A percentile compares a stretch with the other conserved stretches of the same genome.
These are phyloP conservation scores for Crotalaria pallida DNA, from an alignment of 306 rosid species.

Conservation along the genomic window DNA sequence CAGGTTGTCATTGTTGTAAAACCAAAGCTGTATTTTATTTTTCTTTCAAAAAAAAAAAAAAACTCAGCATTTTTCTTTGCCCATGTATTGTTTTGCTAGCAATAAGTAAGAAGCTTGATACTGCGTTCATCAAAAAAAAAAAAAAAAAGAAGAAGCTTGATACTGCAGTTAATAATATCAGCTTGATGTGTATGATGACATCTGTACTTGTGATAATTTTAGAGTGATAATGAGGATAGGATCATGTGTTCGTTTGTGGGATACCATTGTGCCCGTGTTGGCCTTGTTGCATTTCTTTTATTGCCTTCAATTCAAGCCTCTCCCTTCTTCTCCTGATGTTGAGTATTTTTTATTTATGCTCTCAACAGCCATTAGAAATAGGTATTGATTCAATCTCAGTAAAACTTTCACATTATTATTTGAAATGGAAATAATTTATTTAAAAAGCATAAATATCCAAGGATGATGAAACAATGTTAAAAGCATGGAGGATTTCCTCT, in stretches of 20 bases:
- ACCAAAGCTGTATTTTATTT: not conserved
- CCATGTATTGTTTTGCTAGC: slow-evolving; percentile 12
- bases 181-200: slow-evolving; percentile 23
- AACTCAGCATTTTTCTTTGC: too few species aligned
- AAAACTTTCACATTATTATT: not conserved
- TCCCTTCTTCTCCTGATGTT: not conserved
- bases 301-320: not conserved
- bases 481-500: too few species aligned
- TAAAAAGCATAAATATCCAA: too few species aligned
- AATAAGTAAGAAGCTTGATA: slow-evolving; percentile 14
- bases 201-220: not conserved
- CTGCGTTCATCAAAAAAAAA: too few species aligned
- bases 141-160: slow-evolving; percentile 18
- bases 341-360: not conserved
- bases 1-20: slow-evolving; percentile 14
- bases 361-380: not conserved
- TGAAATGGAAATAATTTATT: too few species aligned
- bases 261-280: not conserved
- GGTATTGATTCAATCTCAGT: not conserved
- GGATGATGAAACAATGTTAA: too few species aligned
- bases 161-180: slow-evolving; percentile 16
- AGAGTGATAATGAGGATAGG: not conserved
- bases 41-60: not conserved
- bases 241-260: not conserved
- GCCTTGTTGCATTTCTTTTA: not conserved